Percentiles rank a stretch among this genome's conserved stretches.
phyloP scores from a whole-genome alignment of 768 basidiomycete species.

The Amanita jacksonii region DNA sequence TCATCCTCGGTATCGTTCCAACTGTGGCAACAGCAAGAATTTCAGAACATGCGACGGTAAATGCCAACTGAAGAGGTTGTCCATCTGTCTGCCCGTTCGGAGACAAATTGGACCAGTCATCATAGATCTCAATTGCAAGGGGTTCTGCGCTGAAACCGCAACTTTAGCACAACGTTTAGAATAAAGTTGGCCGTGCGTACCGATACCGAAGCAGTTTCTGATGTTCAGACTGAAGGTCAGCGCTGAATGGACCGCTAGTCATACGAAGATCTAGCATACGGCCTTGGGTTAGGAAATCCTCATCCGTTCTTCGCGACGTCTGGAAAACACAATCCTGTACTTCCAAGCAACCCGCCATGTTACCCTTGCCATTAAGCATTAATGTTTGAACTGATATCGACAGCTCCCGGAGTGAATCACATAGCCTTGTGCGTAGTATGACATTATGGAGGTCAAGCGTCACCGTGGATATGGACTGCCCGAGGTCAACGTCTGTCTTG shows the following conservation, averaged over 20 bases:
- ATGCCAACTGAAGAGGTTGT: conserved; percentile 50
- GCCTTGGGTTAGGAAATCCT: conserved; percentile 23
- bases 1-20: conserved; percentile 67
- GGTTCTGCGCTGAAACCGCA: conserved; percentile 79
- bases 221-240: conserved; percentile 66
- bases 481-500: conserved; percentile 71
- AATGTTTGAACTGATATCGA: conserved; percentile 56
- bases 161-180: too few relatives aligned
- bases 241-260: conserved; percentile 61
- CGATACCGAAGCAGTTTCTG: conserved; percentile 67
- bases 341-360: conserved; percentile 56
- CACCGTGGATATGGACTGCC: conserved; percentile 72
- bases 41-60: conserved; percentile 61
- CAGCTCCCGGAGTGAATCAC: conserved; percentile 50
- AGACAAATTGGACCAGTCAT: conserved; percentile 67
- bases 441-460: conserved; percentile 56
- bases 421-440: conserved; percentile 57
- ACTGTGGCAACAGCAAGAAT: conserved; percentile 61
- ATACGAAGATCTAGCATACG: conserved; percentile 66
- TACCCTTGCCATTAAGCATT: conserved; percentile 62
- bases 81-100: conserved; percentile 30
- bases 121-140: conserved; percentile 59
- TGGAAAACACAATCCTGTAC: conserved; percentile 70
- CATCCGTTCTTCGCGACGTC: conserved; percentile 51
- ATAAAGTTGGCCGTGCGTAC: too few relatives aligned